phyloP scores from a whole-genome alignment of 345 rosid genomes.

The Gossypium australe region DNA sequence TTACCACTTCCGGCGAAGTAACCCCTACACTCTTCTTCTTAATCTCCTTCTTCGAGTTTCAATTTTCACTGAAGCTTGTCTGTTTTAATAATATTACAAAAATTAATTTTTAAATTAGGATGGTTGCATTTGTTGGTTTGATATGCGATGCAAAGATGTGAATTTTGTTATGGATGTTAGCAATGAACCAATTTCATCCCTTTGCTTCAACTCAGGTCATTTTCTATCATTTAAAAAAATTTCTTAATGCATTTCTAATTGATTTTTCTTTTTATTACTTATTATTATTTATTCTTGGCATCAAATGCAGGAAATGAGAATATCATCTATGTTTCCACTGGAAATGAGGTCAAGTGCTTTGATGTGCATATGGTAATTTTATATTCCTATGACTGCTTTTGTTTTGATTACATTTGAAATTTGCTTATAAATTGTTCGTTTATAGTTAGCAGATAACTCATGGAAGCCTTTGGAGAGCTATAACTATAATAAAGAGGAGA shows the following conservation, averaged over 20 bases:
- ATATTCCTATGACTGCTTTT: neutral
- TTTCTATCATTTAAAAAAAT: neutral
- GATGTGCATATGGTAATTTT: slow-evolving; percentile 70
- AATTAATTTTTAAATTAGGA: slow-evolving; percentile 36
- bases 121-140: slow-evolving; percentile 89
- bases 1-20: slow-evolving; percentile 81
- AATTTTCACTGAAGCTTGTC: slow-evolving; percentile 1
- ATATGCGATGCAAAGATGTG: slow-evolving; percentile 85
- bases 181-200: slow-evolving; percentile 59
- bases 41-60: neutral
- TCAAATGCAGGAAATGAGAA: slow-evolving; percentile 61
- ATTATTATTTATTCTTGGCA: neutral
- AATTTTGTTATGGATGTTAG: slow-evolving; percentile 57
- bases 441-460: slow-evolving; percentile 34
- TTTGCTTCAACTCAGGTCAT: slow-evolving; percentile 75
- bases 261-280: neutral
- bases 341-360: slow-evolving; percentile 67
- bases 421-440: neutral
- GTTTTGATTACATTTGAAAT: neutral
- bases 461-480: slow-evolving; percentile 60
- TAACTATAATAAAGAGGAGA: slow-evolving; percentile 78
- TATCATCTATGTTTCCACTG: slow-evolving; percentile 58
- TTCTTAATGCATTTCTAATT: neutral
- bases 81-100: neutral
- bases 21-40: neutral